Conservation (phyloP, 163 green algal genomes). For the Chlamydomonas reinhardtii region DNA sequence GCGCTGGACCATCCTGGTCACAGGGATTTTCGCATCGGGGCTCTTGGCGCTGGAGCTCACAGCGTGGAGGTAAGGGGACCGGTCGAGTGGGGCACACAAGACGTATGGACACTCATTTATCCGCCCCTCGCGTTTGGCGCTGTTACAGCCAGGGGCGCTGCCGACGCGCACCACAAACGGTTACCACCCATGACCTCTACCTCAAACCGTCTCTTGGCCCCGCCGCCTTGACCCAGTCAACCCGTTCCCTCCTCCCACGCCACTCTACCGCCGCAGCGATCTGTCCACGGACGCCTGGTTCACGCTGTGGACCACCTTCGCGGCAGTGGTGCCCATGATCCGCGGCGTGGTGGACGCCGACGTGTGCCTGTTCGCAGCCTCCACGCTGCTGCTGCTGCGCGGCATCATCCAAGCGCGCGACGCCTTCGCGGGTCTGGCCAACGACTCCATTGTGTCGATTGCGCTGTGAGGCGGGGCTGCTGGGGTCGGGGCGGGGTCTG, state of each 20-base stretch:
- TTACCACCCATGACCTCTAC: too few species aligned
- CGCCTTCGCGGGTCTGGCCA: conserved; percentile 36
- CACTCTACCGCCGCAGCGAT: background rate
- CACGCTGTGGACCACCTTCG: conserved; percentile 30
- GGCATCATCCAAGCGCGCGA: conserved; percentile 30
- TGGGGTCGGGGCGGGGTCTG: too few species aligned
- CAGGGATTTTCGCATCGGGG: background rate
- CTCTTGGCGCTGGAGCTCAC: conserved; percentile 22
- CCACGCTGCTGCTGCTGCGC: conserved; percentile 26
- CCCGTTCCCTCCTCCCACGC: background rate
- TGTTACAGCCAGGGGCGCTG: too few species aligned
- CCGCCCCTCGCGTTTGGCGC: too few species aligned
- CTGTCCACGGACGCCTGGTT: conserved; percentile 26
- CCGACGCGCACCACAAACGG: too few species aligned
- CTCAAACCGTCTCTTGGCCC: too few species aligned
- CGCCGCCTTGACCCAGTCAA: too few species aligned
- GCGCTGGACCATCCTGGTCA: conserved; percentile 8
- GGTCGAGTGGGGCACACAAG: too few species aligned
- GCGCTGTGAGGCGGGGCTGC: background rate
- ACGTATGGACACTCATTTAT: background rate
- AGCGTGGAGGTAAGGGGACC: conserved; percentile 1
- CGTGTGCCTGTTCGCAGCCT: conserved; percentile 30
- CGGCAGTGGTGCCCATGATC: conserved; percentile 22
- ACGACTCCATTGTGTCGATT: conserved; percentile 46
- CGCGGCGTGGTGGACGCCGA: conserved; percentile 30